Base-by-base conservation (phyloP, 495 filamentous ascomycete species). In the Filosporella fistucella region DNA sequence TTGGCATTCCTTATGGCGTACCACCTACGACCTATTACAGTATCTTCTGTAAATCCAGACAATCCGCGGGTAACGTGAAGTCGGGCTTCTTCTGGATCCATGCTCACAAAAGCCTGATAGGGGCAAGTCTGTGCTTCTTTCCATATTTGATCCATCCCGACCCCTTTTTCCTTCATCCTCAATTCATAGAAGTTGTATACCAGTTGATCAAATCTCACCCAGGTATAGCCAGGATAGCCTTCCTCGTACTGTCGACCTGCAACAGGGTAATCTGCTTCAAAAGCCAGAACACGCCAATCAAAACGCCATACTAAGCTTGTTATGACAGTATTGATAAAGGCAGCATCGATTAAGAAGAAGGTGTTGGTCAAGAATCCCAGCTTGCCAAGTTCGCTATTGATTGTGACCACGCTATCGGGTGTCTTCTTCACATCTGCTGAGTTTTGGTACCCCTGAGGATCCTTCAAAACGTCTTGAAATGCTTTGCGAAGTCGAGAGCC, bases 111-210 rank as follows among this genome's bases (percentile, higher is more conserved):
- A 8, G 37, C 37, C 37, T n/a, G 4, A 40, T 40, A 11, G 12
- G 12, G 9, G 23, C 37, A 21, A 10, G 4, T 10, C 21, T 23
- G 17, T 18, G 37, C 37, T 20, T 14, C 37, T 24, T 40, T 21
- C 37, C 37, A 40, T 13, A 40, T 40, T 7, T 21, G 3, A 24
- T 40, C 37, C 37, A 40, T 40, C 4, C 37, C 37, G 7, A 40
- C 37, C 3, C 20, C 7, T 4, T 40, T 20, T 7, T 4, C 37
- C 7, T 23, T 40, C 5, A 40, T 12, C 5, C 37, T 8, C 17
- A 40, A 21, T 18, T 40, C 37, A 23, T 40, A 40, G 17, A 40
- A 40, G 37, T 40, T 21, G 5, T 40, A 40, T 23, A 40, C 37
- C 17, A 40, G n/a, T 20, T 40, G 37, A 40, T 40, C 37, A 3